These are phyloP conservation scores for Orbilia javanica DNA, from an alignment of 2,329 filamentous ascomycete species.

Conservation along the genomic window DNA sequence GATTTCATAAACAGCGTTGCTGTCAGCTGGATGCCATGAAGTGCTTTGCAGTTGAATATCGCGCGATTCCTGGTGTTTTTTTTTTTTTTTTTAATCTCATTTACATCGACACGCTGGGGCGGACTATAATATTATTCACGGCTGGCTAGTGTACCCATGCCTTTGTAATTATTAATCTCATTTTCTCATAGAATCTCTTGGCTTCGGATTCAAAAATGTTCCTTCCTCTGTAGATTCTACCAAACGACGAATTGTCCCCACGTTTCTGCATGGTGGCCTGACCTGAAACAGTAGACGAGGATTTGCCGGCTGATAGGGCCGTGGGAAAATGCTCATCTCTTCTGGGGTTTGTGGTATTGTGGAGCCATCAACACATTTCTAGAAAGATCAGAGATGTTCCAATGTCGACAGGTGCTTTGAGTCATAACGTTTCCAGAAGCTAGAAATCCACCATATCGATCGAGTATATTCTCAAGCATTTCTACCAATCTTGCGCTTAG, in stretches of 20 bases:
- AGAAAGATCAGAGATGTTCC: background rate
- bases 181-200: background rate
- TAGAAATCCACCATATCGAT: no score
- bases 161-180: conserved; percentile 6
- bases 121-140: background rate
- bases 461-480: no score
- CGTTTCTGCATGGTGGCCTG: conserved; percentile 3
- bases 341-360: conserved; percentile 1
- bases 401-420: no score
- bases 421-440: no score
- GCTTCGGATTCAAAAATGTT: conserved; percentile 1
- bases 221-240: background rate
- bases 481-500: no score
- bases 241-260: background rate
- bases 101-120: no score
- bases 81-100: no score
- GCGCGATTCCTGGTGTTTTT: background rate
- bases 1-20: background rate
- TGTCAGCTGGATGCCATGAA: no score
- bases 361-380: conserved; percentile 29
- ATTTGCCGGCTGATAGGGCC: conserved; percentile 43
- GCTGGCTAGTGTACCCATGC: background rate
- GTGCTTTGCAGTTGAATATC: no score
- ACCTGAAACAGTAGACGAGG: conserved; percentile 47
- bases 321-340: background rate